Evolutionary conservation across 768 basidiomycete species (phyloP), one percentile per base, ranked within the genome.

Genomic region (Agrocybe pediades): DNA sequence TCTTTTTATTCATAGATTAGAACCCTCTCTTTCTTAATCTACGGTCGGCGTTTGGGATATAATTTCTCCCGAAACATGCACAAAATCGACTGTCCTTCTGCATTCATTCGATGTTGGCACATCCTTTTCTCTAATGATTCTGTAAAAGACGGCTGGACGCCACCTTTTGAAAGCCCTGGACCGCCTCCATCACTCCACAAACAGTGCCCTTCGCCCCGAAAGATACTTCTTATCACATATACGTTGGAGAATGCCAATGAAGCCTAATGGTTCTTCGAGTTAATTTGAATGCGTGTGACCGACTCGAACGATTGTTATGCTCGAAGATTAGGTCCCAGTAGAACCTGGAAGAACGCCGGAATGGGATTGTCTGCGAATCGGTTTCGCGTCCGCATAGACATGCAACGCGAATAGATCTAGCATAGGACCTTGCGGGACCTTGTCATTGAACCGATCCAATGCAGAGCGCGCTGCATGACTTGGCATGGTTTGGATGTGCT

Each of bases 381-480:
- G 49, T 56, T 54, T 71, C 13, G 64, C 58, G 27, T 72, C 69
- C 2, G 71, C 63, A 50, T 71, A 74, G 65, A 74, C 51, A 53
- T 74, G 72, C n/a, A 65, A 62, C 5, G 62, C 64, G 44, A 71
- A 67, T 30, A 74, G 55, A 30, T 71, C 70, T 46, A 68, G 51
- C 6, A 61, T 13, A 36, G 33, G 33, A n/a, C 47, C 24, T 57
- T 61, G 42, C 6, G 67, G 68, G 40, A 68, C 24, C 1, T 53
- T 46, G 9, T 46, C 11, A 15, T 67, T 56, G 13, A 74, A 61
- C 9, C 47, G 47, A 7, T 47, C 50, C 3, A 71, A 42, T 11
- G 70, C 65, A 20, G 67, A 65, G 0, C 54, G 54, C 9, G 69
- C 68, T 25, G 62, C 66, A 15, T 68, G 64, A 42, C 65, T 62